Base-by-base conservation (phyloP, 2,329 filamentous ascomycete genomes). In the Colletotrichum karsti region DNA sequence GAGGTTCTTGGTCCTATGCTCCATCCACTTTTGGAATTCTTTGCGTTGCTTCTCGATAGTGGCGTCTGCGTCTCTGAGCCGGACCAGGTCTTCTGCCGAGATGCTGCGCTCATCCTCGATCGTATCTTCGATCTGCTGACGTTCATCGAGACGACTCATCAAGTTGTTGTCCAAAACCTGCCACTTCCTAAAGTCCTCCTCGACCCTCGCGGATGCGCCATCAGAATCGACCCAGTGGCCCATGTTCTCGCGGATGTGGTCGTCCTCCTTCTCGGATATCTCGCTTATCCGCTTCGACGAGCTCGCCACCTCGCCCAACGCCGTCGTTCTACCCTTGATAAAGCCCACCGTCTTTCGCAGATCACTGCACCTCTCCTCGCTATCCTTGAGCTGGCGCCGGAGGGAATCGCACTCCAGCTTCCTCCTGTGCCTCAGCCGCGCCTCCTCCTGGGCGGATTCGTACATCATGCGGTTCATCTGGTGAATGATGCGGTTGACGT, bases 401-500 rank as follows among this genome's bases (percentile, higher is more conserved):
- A 42, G 22, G 3, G 13, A 20, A 7, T 67, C 41, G 5, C 42
- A 44, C 37, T 67, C 66, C 22, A 12, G 18, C 18, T 44, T 53
- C 10, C 35, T 50, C 7, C 57, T 53, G 4, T 26, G 35, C 26
- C 69, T 50, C 12, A 71, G 56, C 22, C 69, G 63, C 4, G 59
- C 39, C 33, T 70, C 68, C 42, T 71, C 69, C 15, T 42, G 37
- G 22, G 57, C 58, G 4, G 63, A 59, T 22, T 61, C 62, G 51
- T 63, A 71, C 55, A 56, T 68, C n/a, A 64, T 30, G 28, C 55
- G 56, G 7, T 58, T 35, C 1, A 63, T 51, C 42, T 62, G 51
- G 46, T 62, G 58, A 10, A 64, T 61, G 55, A 70, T 59, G 39
- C 56, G 54, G 67, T 71, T 70, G 10, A 70, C 56, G 15, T 33